phyloP scores from a whole-genome alignment of 2,329 filamentous ascomycete genomes.

The Daldinia sp. region DNA sequence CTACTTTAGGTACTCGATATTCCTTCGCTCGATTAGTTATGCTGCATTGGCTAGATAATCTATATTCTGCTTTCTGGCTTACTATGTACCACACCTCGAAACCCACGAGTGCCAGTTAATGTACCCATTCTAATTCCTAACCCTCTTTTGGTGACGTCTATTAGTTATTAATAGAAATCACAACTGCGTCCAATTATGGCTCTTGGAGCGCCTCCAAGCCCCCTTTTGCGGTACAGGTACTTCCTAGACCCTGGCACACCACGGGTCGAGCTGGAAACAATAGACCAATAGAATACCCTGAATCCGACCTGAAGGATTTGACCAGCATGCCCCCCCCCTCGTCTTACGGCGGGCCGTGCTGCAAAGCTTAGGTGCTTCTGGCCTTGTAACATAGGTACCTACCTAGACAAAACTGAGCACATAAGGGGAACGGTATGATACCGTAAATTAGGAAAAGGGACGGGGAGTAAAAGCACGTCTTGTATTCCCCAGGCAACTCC shows the following conservation, averaged over 20 bases:
- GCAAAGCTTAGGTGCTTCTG: conserved; percentile 33
- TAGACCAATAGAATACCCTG: conserved; percentile 28
- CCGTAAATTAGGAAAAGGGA: conserved; percentile 14
- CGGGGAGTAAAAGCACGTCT: conserved; percentile 11
- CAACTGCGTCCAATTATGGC: conserved; percentile 35
- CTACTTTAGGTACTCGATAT: conserved; percentile 10
- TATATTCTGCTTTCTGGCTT: conserved; percentile 29
- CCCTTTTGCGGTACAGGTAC: conserved; percentile 33
- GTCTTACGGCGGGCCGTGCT: conserved; percentile 40
- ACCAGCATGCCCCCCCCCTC: conserved; percentile 33
- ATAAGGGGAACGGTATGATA: conserved; percentile 24
- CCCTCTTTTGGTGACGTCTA: conserved; percentile 35
- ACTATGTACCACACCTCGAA: conserved; percentile 21
- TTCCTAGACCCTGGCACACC: conserved; percentile 31
- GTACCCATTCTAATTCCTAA: conserved; percentile 35
- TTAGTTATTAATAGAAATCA: conserved; percentile 43
- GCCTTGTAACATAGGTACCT: conserved; percentile 25
- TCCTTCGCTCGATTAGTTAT: conserved; percentile 11
- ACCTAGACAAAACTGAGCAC: conserved; percentile 6
- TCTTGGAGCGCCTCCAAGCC: conserved; percentile 35
- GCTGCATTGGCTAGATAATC: conserved; percentile 29
- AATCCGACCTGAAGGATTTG: conserved; percentile 42
- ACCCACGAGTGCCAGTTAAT: not conserved
- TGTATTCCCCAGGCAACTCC: not conserved
- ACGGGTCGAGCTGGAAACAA: conserved; percentile 38